Evolutionary conservation across 2,329 filamentous ascomycete genomes (phyloP), one percentile per base, ranked within the genome.

Genomic region (Cordyceps militaris): DNA sequence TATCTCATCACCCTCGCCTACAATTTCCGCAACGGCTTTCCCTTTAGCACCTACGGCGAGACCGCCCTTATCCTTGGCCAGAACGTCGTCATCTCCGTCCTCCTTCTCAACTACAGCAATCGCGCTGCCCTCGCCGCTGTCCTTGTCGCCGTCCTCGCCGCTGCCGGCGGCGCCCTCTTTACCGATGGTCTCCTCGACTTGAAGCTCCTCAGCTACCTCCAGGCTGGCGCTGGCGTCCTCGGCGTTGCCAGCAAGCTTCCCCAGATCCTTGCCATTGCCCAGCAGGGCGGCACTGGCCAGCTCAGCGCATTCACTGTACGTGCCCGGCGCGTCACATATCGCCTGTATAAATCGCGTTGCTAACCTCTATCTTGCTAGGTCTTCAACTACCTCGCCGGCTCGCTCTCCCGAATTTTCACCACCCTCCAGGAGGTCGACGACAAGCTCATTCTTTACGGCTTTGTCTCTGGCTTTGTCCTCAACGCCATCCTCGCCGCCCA

Each of bases 391-490:
- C 89, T 99, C 67, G 80, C 86, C 65, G 94, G 95, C 40, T 96
- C 91, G 44, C 83, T 97, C 59, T 89, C 91, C 26, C 89, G 94
- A 70, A 96, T 99, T 76, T 99, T 97, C 74, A 99, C 94, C 32
- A 99, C 95, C 9, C 78, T 99, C 59, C 92, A 97, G 69, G 94
- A 99, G 78, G 94, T 99, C 60, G 89, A 96, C 71, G 94, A 99
- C 74, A 92, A 92, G 74, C 80, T 97, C 59, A 97, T 99, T 66
- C 82, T 99, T 26, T 97, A 96, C 75, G 89, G 92, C 52, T 97
- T 96, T 79, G 76, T 97, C 57, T 90, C 91, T 8, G 94, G 91
- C 28, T 97, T 97, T 71, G 75, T 79, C n/a, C 83, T 99, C 65
- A 99, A 99, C 73, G 79, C 86, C 59, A 81, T 99, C 58, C 79